Evolutionary conservation across 1,139 yeast species (phyloP), one percentile per base, ranked within the genome.

Genomic region (Kazachstania sp.): DNA sequence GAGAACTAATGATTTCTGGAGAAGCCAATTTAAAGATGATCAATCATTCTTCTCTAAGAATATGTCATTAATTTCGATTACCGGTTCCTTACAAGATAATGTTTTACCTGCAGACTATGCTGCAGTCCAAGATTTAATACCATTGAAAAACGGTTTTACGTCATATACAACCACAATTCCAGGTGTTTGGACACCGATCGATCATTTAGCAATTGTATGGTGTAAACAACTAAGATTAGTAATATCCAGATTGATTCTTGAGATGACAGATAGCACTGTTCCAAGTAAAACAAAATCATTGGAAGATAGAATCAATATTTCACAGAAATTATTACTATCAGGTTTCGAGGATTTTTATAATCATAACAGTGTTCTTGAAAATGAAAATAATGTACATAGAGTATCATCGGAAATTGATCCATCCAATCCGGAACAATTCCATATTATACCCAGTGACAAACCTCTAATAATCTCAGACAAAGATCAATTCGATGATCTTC

Each of bases 191-290:
- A 83, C 96, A 0, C 86, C 97, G 0, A 80, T 90, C 41, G 98
- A 94, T 64, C 99, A 94, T 67, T 73, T 88, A 55, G 97, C 98
- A 0, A 82, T 94, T 46, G 95, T 90, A 1, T 94, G 99, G 99
- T 94, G 99, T 67, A 85, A 82, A 50, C 97, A 92, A 63, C 68
- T 88, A 37, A 74, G 98, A 47, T 71, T 74, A 39, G 77, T 74
- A 7, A 56, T 92, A 2, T 83, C 86, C 12, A 70, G 72, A 41
- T 68, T 80, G 0, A 61, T 94, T 30, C 67, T 86, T 41, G 83
- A 78, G 37, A 71, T 84, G 16, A 75, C 78, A 2, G 84, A 86
- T 57, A 62, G 64, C 29, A 52, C 56, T 0, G 56, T 70, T 0
- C 70, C 79, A 0, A 48, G 57, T 5, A 75, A 75, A 54, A 81